Evolutionary conservation across 192 early-diverging fungal species (phyloP).

Genomic region (Backusella luteola): DNA sequence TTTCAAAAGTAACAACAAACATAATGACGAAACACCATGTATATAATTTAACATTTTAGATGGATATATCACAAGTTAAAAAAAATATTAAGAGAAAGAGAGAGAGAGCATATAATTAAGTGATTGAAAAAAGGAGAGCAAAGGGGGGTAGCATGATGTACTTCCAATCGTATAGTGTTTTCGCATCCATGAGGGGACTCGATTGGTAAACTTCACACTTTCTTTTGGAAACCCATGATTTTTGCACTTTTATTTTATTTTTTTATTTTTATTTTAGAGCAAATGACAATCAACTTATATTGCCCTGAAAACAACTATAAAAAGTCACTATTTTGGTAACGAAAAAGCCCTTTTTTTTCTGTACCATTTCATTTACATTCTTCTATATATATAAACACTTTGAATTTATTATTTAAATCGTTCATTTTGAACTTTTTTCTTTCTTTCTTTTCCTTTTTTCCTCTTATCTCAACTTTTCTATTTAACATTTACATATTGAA

Average conservation of each 20-base stretch:
- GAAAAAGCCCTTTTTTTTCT: background rate
- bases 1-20: background rate
- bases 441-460: background rate
- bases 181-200: background rate
- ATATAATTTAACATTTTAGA: background rate
- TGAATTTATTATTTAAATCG: background rate
- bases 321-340: slow-evolving; percentile 15
- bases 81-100: background rate
- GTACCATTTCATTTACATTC: background rate
- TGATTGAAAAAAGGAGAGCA: background rate
- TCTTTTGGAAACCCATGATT: background rate
- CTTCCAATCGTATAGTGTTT: slow-evolving; percentile 1
- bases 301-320: background rate
- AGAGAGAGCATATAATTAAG: background rate
- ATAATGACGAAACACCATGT: background rate
- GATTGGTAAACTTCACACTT: background rate
- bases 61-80: background rate
- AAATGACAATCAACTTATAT: background rate
- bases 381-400: background rate
- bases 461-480: background rate
- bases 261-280: background rate
- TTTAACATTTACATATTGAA: background rate
- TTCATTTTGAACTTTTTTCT: background rate
- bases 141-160: background rate
- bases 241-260: background rate